Base-by-base conservation (phyloP, 73 alveolate genomes). In the Uronychia setigera region DNA sequence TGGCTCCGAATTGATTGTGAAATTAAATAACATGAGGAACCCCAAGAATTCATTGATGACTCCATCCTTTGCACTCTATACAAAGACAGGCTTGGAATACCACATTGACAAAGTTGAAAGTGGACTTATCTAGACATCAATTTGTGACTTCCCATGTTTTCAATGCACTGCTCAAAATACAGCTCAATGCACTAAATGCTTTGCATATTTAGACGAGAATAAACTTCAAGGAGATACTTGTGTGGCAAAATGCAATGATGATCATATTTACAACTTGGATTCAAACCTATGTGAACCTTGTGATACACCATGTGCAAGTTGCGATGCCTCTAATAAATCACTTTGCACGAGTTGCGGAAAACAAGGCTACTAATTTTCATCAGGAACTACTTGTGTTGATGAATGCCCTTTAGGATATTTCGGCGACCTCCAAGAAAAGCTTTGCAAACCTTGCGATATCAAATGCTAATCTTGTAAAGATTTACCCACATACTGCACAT, bases 121-220 rank as follows among this genome's bases (percentile, higher is more conserved):
- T 0, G 92, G 92, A 1, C 84, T 90, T 1, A 33, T 78, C 28
- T 79, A 82, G 25, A 31, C 60, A 25, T 79, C 92, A 5, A 59
- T 32, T 0, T 90, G 95, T 31, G 91, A 84, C 77, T 90, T 57
- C 77, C 95, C 95, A 0, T 90, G 95, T n/a, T 74, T 67, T 5
- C 27, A 87, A 11, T 90, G 95, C 46, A 32, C 58, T 0, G 58
- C 87, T 5, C 80, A 34, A 19, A 32, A 30, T 5, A 33, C 84
- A 19, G 60, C 95, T 26, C 33, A 78, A 13, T 90, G 95, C 46
- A 79, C 84, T 26, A 35, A 82, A 26, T 90, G 95, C 78, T 86
- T 79, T 28, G 60, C 83, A 0, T 29, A 88, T 0, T 1, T 80
- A 25, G 26, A 26, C 1, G 58, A 76, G 9, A 59, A 84, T 58